Conservation (phyloP, 106 monocot genomes). For the Triglochin maritima region DNA sequence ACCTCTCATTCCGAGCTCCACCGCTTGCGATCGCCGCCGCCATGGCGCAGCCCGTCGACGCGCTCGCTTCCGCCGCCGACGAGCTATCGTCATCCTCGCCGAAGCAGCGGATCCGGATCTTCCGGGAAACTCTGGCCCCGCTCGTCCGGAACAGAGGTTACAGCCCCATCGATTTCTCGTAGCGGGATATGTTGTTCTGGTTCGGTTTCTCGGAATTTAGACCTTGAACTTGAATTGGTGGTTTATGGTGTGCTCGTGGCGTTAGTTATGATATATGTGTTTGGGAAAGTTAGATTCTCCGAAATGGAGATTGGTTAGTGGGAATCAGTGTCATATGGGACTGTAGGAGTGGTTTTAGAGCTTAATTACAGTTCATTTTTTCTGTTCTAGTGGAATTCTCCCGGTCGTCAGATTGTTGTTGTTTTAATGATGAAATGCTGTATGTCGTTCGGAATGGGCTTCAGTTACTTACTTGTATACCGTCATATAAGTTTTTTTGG, state of each 20-base stretch:
- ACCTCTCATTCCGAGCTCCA: no score
- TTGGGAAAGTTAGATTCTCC: no score
- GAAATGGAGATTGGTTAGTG: no score
- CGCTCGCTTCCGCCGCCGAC: conserved; percentile 42
- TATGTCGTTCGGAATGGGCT: no score
- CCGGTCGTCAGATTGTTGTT: no score
- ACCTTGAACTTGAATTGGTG: background rate
- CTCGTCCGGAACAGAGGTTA: conserved; percentile 44
- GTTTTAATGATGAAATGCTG: no score
- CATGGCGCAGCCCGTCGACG: conserved; percentile 36
- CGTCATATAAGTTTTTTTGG: no score
- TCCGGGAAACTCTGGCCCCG: conserved; percentile 42
- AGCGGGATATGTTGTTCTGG: background rate
- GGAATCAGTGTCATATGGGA: background rate
- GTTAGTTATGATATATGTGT: no score
- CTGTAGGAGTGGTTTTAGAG: no score
- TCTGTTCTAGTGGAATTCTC: no score
- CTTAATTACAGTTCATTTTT: no score
- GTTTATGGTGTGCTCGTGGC: background rate
- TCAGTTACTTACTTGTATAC: no score
- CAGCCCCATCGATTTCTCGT: background rate
- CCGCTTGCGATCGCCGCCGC: background rate
- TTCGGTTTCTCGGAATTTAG: background rate
- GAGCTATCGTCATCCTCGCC: conserved; percentile 71
- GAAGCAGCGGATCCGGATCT: conserved; percentile 59